Evolutionary conservation across 2,329 filamentous ascomycete species (phyloP).

Genomic region (Exutisphaerella laricina): DNA sequence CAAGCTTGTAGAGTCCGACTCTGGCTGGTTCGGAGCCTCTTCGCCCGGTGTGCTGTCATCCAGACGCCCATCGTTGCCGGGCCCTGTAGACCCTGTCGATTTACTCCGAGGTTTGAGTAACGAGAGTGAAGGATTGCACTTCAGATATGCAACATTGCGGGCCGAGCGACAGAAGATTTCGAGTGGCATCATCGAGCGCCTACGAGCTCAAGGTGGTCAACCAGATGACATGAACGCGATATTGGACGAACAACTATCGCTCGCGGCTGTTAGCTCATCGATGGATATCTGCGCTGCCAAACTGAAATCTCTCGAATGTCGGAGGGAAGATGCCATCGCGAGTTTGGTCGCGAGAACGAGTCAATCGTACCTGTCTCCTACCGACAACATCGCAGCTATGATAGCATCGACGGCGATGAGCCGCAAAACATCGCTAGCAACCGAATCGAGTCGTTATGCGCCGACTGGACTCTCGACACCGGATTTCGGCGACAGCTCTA

Average conservation of each 20-base stretch:
- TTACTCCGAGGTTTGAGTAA: slow-evolving; percentile 18
- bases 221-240: slow-evolving; percentile 26
- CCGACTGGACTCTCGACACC: slow-evolving; percentile 19
- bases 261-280: slow-evolving; percentile 28
- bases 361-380: slow-evolving; percentile 9
- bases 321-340: slow-evolving; percentile 27
- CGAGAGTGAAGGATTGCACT: slow-evolving; percentile 27
- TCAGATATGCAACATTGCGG: slow-evolving; percentile 27
- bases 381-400: slow-evolving; percentile 19
- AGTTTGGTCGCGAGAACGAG: slow-evolving; percentile 19
- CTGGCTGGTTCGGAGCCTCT: slow-evolving; percentile 5
- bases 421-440: slow-evolving; percentile 7
- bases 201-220: slow-evolving; percentile 22
- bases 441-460: slow-evolving; percentile 7
- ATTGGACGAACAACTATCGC: slow-evolving; percentile 29
- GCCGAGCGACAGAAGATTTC: slow-evolving; percentile 29
- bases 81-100: slow-evolving; percentile 11
- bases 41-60: slow-evolving; percentile 10
- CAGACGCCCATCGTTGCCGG: slow-evolving; percentile 5
- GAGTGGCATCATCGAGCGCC: slow-evolving; percentile 19
- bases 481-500: slow-evolving; percentile 9
- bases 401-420: slow-evolving; percentile 16
- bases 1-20: slow-evolving; percentile 7
- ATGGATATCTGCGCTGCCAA: slow-evolving; percentile 34
- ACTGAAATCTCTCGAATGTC: slow-evolving; percentile 29